Evolutionary conservation across 345 rosid species (phyloP).

Genomic region (Erodium maritimum): DNA sequence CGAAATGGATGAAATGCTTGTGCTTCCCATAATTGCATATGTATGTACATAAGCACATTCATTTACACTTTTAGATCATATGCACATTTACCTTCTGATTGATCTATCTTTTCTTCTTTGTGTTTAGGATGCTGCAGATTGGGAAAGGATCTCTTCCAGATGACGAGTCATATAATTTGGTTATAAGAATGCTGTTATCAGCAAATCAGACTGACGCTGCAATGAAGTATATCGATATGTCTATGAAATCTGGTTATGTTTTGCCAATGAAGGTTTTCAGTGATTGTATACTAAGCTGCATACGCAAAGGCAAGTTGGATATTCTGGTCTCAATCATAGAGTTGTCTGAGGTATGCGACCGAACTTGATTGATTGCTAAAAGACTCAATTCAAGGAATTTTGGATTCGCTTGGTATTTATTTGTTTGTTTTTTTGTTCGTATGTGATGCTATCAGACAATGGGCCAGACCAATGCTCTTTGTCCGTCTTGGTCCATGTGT

Average conservation of each 20-base stretch:
- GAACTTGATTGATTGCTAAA: background rate
- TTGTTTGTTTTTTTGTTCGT: slow-evolving; percentile 14
- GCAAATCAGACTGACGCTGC: slow-evolving; percentile 46
- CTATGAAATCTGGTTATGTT: slow-evolving; percentile 47
- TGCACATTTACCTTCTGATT: too few species aligned
- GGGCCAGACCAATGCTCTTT: slow-evolving; percentile 74
- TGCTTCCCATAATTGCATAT: too few species aligned
- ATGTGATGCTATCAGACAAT: slow-evolving; percentile 31
- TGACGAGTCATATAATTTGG: slow-evolving; percentile 68
- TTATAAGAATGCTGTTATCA: slow-evolving; percentile 44
- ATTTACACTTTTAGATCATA: too few species aligned
- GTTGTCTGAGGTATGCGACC: slow-evolving; percentile 66
- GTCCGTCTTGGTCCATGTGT: slow-evolving; percentile 72
- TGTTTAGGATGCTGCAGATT: slow-evolving; percentile 66
- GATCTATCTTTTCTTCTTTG: slow-evolving; percentile 7
- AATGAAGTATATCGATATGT: slow-evolving; percentile 46
- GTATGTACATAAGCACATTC: too few species aligned
- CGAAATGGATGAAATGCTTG: too few species aligned
- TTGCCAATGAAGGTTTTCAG: slow-evolving; percentile 44
- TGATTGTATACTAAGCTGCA: slow-evolving; percentile 48
- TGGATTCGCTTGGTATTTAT: background rate
- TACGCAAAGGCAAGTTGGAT: slow-evolving; percentile 44
- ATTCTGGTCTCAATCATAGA: slow-evolving; percentile 59
- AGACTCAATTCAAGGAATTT: background rate
- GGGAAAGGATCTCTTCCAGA: slow-evolving; percentile 73